Conservation (phyloP, 768 basidiomycete genomes). For the Mycena chlorophos region DNA sequence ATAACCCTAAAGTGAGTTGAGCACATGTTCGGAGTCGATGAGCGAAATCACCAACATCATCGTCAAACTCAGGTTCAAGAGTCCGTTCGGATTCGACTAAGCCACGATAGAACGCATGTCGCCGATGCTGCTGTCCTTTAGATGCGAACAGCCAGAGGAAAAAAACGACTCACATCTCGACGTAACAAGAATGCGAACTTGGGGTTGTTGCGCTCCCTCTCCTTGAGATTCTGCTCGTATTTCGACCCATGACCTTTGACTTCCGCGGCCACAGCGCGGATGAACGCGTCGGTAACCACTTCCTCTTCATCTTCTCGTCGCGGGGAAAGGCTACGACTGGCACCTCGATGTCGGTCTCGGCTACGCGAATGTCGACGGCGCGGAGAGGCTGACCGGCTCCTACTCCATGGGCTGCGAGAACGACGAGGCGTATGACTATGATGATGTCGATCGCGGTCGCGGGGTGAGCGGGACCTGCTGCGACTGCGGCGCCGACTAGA, state of each 20-base stretch:
- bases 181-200: conserved; percentile 78
- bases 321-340: conserved; percentile 54
- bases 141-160: conserved; percentile 1
- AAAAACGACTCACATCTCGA: conserved; percentile 45
- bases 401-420: conserved; percentile 49
- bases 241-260: conserved; percentile 77
- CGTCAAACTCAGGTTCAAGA: conserved; percentile 73
- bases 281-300: conserved; percentile 79
- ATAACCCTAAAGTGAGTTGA: conserved; percentile 58
- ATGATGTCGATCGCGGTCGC: conserved; percentile 23
- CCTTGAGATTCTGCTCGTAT: conserved; percentile 73
- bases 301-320: conserved; percentile 57
- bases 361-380: conserved; percentile 41
- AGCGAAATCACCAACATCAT: conserved; percentile 53
- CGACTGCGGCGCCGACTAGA: conserved; percentile 38
- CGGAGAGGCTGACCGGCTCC: conserved; percentile 46
- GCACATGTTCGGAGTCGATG: background rate
- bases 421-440: conserved; percentile 43
- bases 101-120: conserved; percentile 70
- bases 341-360: conserved; percentile 49
- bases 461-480: conserved; percentile 39
- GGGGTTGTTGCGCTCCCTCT: conserved; percentile 76
- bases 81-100: conserved; percentile 58
- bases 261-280: conserved; percentile 83
- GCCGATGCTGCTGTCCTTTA: conserved; percentile 54